These are phyloP conservation scores for Salinomyces thailandicus DNA, from an alignment of 2,329 filamentous ascomycete genomes.

Conservation along the genomic window DNA sequence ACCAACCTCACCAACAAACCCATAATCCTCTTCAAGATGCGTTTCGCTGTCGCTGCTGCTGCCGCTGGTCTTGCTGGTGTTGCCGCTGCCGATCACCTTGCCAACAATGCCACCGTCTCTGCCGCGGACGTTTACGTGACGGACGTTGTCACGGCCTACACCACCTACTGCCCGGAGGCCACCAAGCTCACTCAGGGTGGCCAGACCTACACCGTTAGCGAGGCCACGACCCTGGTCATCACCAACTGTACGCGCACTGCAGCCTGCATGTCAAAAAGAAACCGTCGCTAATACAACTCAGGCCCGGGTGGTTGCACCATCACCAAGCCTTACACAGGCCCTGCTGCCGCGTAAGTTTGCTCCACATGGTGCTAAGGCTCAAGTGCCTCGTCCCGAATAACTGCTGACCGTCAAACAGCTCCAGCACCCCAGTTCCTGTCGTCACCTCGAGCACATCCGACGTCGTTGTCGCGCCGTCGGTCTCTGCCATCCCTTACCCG, in stretches of 20 bases:
- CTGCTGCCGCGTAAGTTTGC: constrained; percentile 34
- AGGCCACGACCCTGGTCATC: constrained; percentile 16
- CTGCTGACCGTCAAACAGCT: background rate
- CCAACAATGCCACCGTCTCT: constrained; percentile 14
- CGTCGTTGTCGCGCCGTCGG: constrained; percentile 1
- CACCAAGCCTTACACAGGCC: constrained; percentile 41
- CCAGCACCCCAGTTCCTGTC: constrained; percentile 1
- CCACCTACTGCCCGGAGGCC: constrained; percentile 24
- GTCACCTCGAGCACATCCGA: constrained; percentile 3
- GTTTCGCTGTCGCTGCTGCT: constrained; percentile 33
- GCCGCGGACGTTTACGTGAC: constrained; percentile 10
- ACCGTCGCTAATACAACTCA: no score
- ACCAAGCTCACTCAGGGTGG: constrained; percentile 19
- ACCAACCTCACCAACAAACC: background rate
- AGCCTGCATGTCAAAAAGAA: no score
- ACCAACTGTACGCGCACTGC: constrained; percentile 23
- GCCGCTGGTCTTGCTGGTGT: constrained; percentile 1
- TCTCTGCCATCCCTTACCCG: constrained; percentile 14
- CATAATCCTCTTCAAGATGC: constrained; percentile 34
- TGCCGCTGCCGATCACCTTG: constrained; percentile 18
- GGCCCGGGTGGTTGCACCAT: constrained; percentile 30
- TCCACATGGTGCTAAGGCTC: background rate
- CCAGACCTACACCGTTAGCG: constrained; percentile 7
- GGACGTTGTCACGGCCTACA: constrained; percentile 24
- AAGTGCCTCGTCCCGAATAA: background rate